Evolutionary conservation across 2,329 filamentous ascomycete genomes (phyloP).

Genomic region (Delphinella strobiligena): DNA sequence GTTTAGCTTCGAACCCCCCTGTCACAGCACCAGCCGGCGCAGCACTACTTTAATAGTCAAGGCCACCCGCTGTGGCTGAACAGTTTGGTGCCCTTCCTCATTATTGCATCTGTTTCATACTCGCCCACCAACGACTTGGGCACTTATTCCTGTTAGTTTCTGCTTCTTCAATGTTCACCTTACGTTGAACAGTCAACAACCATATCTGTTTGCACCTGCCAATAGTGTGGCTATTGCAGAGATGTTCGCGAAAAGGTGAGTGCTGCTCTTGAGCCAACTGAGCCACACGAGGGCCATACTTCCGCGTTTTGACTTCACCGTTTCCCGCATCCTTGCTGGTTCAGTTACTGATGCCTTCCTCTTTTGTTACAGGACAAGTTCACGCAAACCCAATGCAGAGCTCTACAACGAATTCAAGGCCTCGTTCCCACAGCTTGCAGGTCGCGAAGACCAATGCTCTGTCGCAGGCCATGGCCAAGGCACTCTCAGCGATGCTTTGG

Average conservation of each 20-base stretch:
- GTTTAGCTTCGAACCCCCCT: background rate
- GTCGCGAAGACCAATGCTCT: conserved; percentile 1
- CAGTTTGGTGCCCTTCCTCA: background rate
- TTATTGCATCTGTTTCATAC: conserved; percentile 9
- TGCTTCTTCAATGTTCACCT: background rate
- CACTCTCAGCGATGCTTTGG: conserved; percentile 33
- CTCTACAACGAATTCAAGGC: conserved; percentile 75
- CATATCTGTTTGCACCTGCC: conserved; percentile 3
- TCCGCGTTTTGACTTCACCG: background rate
- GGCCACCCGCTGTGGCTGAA: background rate
- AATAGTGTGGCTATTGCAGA: conserved; percentile 13
- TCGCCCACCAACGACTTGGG: conserved; percentile 1
- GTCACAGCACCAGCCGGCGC: background rate
- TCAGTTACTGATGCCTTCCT: background rate
- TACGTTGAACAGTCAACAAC: background rate
- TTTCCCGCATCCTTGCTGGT: background rate
- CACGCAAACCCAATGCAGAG: conserved; percentile 77
- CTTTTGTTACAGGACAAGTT: conserved; percentile 48
- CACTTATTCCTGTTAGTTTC: background rate
- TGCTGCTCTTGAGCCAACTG: conserved; percentile 11
- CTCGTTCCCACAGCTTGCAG: conserved; percentile 59
- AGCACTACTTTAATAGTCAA: background rate
- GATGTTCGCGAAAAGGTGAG: conserved; percentile 38
- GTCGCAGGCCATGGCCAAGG: conserved; percentile 26
- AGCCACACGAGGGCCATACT: background rate